Percentiles rank a stretch among this genome's conserved stretches.
Conservation (phyloP, 1,284 basidiomycete species). For the Ceraceosorus guamensis region DNA sequence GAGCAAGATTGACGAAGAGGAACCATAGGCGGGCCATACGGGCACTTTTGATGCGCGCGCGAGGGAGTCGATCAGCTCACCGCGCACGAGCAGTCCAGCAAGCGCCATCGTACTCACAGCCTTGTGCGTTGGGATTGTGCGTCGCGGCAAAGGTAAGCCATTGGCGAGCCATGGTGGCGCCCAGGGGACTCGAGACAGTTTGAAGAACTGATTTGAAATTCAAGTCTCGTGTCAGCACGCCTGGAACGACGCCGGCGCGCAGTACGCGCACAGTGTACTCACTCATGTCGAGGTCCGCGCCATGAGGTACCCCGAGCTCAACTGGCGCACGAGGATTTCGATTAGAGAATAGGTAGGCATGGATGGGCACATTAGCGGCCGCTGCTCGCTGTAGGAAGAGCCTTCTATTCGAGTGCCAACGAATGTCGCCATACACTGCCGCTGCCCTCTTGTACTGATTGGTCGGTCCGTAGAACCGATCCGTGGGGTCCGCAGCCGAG, state of each 20-base stretch:
- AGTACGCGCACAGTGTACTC: background rate
- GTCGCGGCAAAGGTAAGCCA: conserved; percentile 2
- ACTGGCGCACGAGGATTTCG: background rate
- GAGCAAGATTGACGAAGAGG: background rate
- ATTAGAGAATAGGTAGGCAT: conserved; percentile 5
- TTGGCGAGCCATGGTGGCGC: background rate
- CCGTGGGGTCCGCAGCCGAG: no score
- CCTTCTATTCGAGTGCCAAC: conserved; percentile 11
- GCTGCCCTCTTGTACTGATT: conserved; percentile 15
- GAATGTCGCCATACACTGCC: conserved; percentile 13
- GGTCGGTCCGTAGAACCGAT: conserved; percentile 7
- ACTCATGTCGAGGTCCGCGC: conserved; percentile 5
- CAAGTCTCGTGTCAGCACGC: no score
- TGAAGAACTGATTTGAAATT: no score
- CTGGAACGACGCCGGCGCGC: no score
- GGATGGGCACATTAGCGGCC: background rate
- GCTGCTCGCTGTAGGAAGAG: background rate
- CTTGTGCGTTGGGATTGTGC: conserved; percentile 1
- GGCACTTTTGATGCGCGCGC: background rate
- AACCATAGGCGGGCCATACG: background rate
- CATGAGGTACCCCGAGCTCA: conserved; percentile 10
- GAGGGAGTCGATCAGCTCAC: background rate
- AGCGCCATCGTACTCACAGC: background rate
- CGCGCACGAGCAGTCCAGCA: background rate
- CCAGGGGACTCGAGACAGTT: background rate